Base-by-base conservation (phyloP, 345 rosid genomes). In the Aquilaria malaccensis region DNA sequence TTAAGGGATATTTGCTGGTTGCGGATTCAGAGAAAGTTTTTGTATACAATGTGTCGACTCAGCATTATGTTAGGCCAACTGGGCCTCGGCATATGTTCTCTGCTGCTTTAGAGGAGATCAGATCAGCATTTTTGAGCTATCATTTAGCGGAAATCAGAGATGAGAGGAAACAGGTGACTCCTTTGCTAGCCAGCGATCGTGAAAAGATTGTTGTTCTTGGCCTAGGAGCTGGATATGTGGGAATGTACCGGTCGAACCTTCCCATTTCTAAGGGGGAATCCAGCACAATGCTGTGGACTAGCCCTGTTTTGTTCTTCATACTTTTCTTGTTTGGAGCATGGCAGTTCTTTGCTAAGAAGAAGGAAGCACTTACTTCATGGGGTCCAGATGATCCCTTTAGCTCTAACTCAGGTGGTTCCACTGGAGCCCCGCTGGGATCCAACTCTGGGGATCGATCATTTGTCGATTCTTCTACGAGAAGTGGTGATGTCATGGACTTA, bases 291-390 rank as follows among this genome's bases (percentile, higher is more conserved):
- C 74, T 78, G 7, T 93, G 95, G 86, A 90, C 92, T 45, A 83
- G 87, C 55, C 99, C 99, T 22, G 92, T 90, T 48, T 60, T 90
- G 73, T 80, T 94, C 68, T 94, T 94, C 70, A 55, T 94, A 57
- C 74, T 90, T 57, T 86, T 94, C 74, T 64, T 94, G 52, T 90
- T 90, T 15, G 92, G 74, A 12, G 89, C 96, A 2, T 94, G 99
- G 99, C 90, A 87, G 59, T 90, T 94, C 61, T 94, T 94, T 52
- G 90, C 97, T 2, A 90, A 90, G 89, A 94, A 94, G 85, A 90
- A 94, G 76, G 99, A 90, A 68, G 87, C 85, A 7, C 83, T 94
- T 50, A 90, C 96, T 1, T 87, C 96, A 7, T 94, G 97, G 97
- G 99, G 99, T 67, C 84, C 95, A 0, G 91, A 87, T 33, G 98